These are phyloP conservation scores for Chytridium lagenaria DNA, from an alignment of 371 early-diverging fungal genomes.

Conservation along the genomic window DNA sequence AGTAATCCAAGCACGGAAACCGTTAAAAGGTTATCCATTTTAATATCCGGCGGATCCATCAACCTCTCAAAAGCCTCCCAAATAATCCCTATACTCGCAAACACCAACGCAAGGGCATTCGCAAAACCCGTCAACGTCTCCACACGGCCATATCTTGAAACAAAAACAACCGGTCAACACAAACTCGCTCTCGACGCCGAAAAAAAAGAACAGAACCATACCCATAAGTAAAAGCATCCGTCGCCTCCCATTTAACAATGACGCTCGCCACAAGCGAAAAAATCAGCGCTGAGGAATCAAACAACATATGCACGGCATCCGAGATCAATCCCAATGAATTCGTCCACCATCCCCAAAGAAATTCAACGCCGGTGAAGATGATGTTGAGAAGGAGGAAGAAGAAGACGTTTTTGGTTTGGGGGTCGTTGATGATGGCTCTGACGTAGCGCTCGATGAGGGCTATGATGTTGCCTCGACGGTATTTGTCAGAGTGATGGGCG, in stretches of 20 bases:
- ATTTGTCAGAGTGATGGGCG: conserved; percentile 22
- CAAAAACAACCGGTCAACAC: background rate
- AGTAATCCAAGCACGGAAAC: conserved; percentile 89
- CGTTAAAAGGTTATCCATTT: conserved; percentile 79
- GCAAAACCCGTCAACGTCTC: conserved; percentile 92
- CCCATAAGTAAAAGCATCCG: conserved; percentile 79
- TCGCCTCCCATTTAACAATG: conserved; percentile 89
- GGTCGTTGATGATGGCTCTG: conserved; percentile 45
- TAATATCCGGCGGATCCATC: conserved; percentile 84
- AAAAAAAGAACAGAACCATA: conserved; percentile 36
- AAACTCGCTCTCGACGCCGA: too few species aligned
- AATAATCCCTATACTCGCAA: conserved; percentile 87
- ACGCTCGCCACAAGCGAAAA: conserved; percentile 86
- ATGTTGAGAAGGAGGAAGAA: conserved; percentile 90
- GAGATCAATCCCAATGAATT: conserved; percentile 92
- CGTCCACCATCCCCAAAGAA: conserved; percentile 86
- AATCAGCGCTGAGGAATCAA: conserved; percentile 94
- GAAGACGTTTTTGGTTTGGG: conserved; percentile 81
- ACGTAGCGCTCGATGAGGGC: conserved; percentile 43
- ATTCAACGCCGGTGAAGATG: conserved; percentile 92
- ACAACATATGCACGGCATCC: conserved; percentile 97
- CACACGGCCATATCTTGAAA: conserved; percentile 77
- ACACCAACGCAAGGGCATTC: conserved; percentile 87
- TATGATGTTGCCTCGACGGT: conserved; percentile 1
- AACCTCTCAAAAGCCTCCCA: conserved; percentile 89